Evolutionary conservation across 2,329 filamentous ascomycete species (phyloP).

Genomic region (Botrytis sinoallii): DNA sequence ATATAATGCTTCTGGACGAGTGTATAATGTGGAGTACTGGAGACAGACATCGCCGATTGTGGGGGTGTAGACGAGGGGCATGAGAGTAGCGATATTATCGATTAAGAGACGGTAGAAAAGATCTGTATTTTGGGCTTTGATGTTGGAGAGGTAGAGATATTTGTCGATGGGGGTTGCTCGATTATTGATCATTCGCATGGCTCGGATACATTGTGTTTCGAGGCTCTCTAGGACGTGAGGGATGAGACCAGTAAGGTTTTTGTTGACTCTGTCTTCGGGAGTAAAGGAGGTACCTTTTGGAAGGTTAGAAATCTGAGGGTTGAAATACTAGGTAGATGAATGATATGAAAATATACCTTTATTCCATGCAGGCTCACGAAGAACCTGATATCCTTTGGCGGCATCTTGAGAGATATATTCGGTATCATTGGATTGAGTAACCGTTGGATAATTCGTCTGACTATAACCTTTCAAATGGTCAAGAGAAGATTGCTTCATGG

Average conservation of each 20-base stretch:
- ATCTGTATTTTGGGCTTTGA: conserved; percentile 74
- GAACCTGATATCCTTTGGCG: conserved; percentile 59
- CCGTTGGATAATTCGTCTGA: conserved; percentile 53
- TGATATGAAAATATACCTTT: conserved; percentile 45
- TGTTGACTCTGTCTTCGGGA: conserved; percentile 59
- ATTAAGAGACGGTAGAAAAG: conserved; percentile 82
- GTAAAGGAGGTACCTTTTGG: conserved; percentile 58
- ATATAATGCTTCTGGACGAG: conserved; percentile 91
- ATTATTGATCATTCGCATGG: conserved; percentile 70
- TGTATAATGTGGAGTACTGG: conserved; percentile 94
- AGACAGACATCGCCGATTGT: conserved; percentile 95
- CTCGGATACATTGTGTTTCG: conserved; percentile 60
- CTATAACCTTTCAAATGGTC: conserved; percentile 60
- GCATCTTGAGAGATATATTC: conserved; percentile 52
- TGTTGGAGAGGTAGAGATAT: conserved; percentile 75
- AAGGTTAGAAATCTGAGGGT: conserved; percentile 18
- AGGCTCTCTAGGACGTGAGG: conserved; percentile 61
- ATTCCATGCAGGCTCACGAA: conserved; percentile 62
- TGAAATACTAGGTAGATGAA: neutral
- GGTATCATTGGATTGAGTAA: conserved; percentile 52
- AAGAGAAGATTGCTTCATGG: conserved; percentile 58
- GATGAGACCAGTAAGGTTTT: conserved; percentile 64
- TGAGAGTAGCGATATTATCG: conserved; percentile 72
- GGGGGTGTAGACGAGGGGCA: conserved; percentile 82
- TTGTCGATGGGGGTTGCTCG: conserved; percentile 72